Base-by-base conservation (phyloP, 2,329 filamentous ascomycete genomes). In the Penicillium italicum region DNA sequence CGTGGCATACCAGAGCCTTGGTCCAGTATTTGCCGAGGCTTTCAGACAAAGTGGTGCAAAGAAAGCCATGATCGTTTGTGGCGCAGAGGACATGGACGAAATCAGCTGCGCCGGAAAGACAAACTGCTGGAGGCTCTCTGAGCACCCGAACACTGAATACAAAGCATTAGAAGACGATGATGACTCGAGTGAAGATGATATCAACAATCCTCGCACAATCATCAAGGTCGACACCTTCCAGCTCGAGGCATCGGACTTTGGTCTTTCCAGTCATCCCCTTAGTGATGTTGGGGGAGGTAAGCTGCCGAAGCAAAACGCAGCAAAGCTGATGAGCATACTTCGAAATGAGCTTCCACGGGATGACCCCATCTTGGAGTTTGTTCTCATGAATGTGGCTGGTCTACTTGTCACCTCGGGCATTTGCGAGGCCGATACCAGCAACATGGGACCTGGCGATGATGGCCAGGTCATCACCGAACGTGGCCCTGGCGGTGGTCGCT, bases 61-160 rank as follows among this genome's bases (percentile, higher is more conserved):
- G 60, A 97, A 97, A 74, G 92, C 90, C 3, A 78, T 99, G 74
- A 84, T 99, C 22, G 89, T 97, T 18, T 99, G 93, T 69, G 94
- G 94, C 41, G 88, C 89, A 62, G 95, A 97, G 76, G 91, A 97
- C 65, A 84, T 99, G 30, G 94, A 99, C 71, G 94, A 99, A 77
- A 85, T 99, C 59, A 94, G 89, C 66, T 97, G 93, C 65, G 94
- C 93, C 1, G 93, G 94, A 0, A 81, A 81, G 34, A 96, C 92
- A 2, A 86, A 89, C 67, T 96, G 92, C 81, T 99, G 94, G 94
- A 85, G 85, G 75, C 76, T 97, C 26, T 78, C 77, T 5, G 80
- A 82, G 58, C 74, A 77, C 49, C 69, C 76, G 1, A 80, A 80
- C 68, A 72, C 79, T 5, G 70, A 68, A 12, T 79, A 75, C 58